A percentile compares a stretch with the other conserved stretches of the same genome.
These are phyloP conservation scores for Solanum chmielewskii DNA, from an alignment of 257 asterid species.

Conservation along the genomic window DNA sequence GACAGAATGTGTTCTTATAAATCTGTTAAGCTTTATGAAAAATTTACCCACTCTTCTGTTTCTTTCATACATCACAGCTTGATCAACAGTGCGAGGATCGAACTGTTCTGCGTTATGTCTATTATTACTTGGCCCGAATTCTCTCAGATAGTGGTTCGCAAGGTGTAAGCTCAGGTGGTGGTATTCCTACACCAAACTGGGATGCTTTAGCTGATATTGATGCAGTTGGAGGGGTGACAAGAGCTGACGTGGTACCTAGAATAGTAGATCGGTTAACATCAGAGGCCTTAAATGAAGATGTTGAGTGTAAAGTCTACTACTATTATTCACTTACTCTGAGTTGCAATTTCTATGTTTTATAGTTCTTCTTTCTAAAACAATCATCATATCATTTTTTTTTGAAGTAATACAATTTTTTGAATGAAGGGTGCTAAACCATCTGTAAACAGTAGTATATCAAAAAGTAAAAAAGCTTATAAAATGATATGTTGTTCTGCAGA, in stretches of 20 bases:
- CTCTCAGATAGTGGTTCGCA: slow-evolving; percentile 92
- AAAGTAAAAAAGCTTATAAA: not conserved
- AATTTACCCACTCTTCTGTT: slow-evolving; percentile 7
- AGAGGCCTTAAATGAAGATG: slow-evolving; percentile 90
- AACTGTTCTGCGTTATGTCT: slow-evolving; percentile 94
- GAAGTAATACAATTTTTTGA: not conserved
- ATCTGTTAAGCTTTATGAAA: not conserved
- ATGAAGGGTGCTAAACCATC: not conserved
- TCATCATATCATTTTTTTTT: not conserved
- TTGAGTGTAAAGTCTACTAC: slow-evolving; percentile 51
- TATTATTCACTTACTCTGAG: not conserved
- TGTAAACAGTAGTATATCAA: not conserved
- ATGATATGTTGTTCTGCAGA: not conserved
- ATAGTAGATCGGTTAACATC: slow-evolving; percentile 71
- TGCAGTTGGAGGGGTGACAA: slow-evolving; percentile 95
- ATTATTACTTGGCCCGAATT: slow-evolving; percentile 94
- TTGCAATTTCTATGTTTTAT: not conserved
- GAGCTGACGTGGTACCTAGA: slow-evolving; percentile 98
- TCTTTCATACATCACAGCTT: slow-evolving; percentile 50
- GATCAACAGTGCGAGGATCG: slow-evolving; percentile 99
- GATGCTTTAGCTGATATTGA: slow-evolving; percentile 99
- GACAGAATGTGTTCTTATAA: not conserved
- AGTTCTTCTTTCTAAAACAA: not conserved
- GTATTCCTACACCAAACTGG: slow-evolving; percentile 99
- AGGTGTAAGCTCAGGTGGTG: slow-evolving; percentile 95